Evolutionary conservation across 192 early-diverging fungal species (phyloP).

Genomic region (Funneliformis geosporum): DNA sequence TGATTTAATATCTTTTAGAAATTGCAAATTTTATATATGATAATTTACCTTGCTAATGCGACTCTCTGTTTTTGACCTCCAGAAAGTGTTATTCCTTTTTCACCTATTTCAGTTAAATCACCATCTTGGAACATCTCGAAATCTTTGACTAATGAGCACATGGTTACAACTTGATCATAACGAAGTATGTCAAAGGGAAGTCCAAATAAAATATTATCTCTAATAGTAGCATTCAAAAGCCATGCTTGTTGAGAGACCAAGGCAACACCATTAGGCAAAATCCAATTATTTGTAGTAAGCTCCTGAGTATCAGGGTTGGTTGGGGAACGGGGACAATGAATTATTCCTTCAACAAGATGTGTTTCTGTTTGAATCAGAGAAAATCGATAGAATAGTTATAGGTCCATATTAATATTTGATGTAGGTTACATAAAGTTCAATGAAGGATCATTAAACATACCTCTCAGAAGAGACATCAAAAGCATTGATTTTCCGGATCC

Average conservation of each 20-base stretch:
- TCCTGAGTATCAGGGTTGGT: conserved; percentile 15
- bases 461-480: conserved; percentile 78
- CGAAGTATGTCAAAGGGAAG: conserved; percentile 68
- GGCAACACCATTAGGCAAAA: conserved; percentile 61
- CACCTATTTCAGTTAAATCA: conserved; percentile 91
- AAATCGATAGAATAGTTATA: background rate
- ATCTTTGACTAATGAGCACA: conserved; percentile 84
- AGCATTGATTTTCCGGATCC: conserved; percentile 88
- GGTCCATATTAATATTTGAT: no score
- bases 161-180: conserved; percentile 58
- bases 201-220: conserved; percentile 72
- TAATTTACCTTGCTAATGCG: conserved; percentile 53
- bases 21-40: background rate
- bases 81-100: conserved; percentile 85
- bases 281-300: conserved; percentile 35
- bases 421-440: no score
- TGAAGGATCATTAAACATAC: background rate
- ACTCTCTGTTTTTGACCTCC: conserved; percentile 87
- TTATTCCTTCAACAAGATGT: conserved; percentile 44
- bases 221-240: conserved; percentile 59
- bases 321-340: conserved; percentile 42
- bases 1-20: background rate
- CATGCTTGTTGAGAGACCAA: conserved; percentile 74
- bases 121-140: conserved; percentile 81
- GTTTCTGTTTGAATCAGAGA: conserved; percentile 50